Base-by-base conservation (phyloP, 306 rosid species). In the Psophocarpus tetragonolobus region DNA sequence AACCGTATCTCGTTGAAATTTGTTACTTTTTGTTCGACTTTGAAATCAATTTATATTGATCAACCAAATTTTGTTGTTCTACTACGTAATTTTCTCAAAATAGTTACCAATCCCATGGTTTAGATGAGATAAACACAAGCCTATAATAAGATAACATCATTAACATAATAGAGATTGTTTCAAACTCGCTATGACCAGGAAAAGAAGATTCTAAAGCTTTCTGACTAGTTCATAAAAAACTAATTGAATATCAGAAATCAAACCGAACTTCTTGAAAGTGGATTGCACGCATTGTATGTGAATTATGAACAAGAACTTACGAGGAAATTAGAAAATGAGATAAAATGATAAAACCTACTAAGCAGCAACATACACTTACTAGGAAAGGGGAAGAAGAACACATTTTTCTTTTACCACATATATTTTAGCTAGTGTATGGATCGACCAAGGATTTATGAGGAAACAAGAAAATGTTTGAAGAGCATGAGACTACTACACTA, bases 1-100 rank as follows among this genome's bases (percentile, higher is more conserved):
- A 70, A 47, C 73, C 45, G 68, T 57, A 74, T 68, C 76, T 36
- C 35, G 24, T 67, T 68, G 71, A 44, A 73, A 26, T 18, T 47
- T 56, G 23, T 17, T 24, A 71, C 72, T 48, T 50, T 73, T 39
- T 38, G 54, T 6, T 48, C 13, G 73, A 45, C 41, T 76, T 14
- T n/a, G 20, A 47, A 76, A 24, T 42, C 45, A 74, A 75, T 45
- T 44, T 36, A 20, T 30, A 70, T 30, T 57, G 47, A 23, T 54
- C 11, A 30, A 14, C 20, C 13, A 8, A 30, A 10, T 26, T 45
- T 73, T 73, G 24, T 17, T 56, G 68, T 39, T 57, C 71, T 70
- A 26, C 62, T 47, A 4, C 6, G 47, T 18, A 71, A 24, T 79
- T 61, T 60, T 2, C 3, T 26, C 36, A 42, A 30, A 58, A 69